These are phyloP conservation scores for Starmerella cellae DNA, from an alignment of 805 yeast species.

Conservation along the genomic window DNA sequence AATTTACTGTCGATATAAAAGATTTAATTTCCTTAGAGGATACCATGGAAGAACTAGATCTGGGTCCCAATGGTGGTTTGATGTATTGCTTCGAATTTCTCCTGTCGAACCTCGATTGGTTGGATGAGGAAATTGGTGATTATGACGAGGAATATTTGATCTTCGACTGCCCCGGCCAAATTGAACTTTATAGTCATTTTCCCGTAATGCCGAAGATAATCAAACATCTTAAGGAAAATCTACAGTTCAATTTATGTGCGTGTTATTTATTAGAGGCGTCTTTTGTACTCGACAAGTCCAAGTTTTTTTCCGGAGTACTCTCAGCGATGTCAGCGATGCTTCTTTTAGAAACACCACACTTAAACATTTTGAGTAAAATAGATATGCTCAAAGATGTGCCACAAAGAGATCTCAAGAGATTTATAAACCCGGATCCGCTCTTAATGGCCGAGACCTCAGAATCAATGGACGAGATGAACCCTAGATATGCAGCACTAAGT, in stretches of 20 bases:
- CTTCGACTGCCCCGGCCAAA: conserved; percentile 95
- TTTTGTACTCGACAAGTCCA: conserved; percentile 76
- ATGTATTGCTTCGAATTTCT: conserved; percentile 85
- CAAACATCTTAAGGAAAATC: conserved; percentile 62
- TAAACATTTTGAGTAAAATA: conserved; percentile 73
- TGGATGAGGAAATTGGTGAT: conserved; percentile 94
- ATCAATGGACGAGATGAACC: conserved; percentile 35
- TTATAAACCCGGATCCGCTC: conserved; percentile 82
- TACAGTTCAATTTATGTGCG: conserved; percentile 84
- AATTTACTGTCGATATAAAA: conserved; percentile 82
- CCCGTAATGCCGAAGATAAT: conserved; percentile 86
- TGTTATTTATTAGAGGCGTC: conserved; percentile 88
- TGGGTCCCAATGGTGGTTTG: conserved; percentile 93
- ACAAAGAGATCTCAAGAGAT: conserved; percentile 65
- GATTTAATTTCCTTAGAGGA: conserved; percentile 83
- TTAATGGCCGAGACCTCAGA: conserved; percentile 38
- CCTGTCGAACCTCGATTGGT: conserved; percentile 84
- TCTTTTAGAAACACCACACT: conserved; percentile 83
- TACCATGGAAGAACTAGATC: conserved; percentile 84
- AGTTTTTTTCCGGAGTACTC: conserved; percentile 88
- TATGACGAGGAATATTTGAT: conserved; percentile 86
- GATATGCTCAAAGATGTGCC: conserved; percentile 74
- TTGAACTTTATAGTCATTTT: conserved; percentile 84
- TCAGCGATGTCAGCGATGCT: conserved; percentile 99
- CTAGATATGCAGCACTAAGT: conserved; percentile 58